These are phyloP conservation scores for Mycena sanguinolenta DNA, from an alignment of 768 basidiomycete species.

Conservation along the genomic window DNA sequence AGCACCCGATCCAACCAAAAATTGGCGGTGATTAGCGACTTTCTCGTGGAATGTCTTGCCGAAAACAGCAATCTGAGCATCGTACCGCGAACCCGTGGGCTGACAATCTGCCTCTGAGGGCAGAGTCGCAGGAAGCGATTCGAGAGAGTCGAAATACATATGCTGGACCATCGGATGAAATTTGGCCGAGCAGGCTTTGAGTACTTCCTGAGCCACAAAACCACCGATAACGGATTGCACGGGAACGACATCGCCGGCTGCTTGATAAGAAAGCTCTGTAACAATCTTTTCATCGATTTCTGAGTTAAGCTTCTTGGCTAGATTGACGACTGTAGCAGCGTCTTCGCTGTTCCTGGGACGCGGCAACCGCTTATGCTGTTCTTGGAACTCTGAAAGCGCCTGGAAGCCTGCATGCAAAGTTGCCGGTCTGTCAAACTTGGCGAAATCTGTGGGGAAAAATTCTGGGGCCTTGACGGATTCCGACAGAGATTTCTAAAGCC, in stretches of 20 bases:
- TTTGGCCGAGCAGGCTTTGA: conserved; percentile 97
- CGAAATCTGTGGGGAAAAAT: conserved; percentile 94
- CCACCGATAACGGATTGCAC: conserved; percentile 95
- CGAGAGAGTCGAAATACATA: conserved; percentile 97
- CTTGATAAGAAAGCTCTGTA: conserved; percentile 91
- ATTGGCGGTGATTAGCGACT: conserved; percentile 90
- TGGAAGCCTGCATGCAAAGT: conserved; percentile 96
- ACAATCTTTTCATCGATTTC: conserved; percentile 87
- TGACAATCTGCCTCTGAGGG: conserved; percentile 89
- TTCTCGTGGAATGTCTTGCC: conserved; percentile 94
- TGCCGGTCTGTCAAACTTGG: conserved; percentile 95
- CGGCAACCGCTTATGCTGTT: conserved; percentile 77
- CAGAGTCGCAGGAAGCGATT: conserved; percentile 83
- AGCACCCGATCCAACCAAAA: conserved; percentile 98
- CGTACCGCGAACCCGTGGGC: conserved; percentile 88
- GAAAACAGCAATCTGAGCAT: conserved; percentile 96
- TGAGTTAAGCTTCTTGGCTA: conserved; percentile 83
- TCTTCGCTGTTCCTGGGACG: conserved; percentile 87
- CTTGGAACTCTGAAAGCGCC: conserved; percentile 85
- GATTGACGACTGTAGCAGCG: conserved; percentile 74
- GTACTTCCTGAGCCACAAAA: conserved; percentile 97
- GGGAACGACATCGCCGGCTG: conserved; percentile 92
- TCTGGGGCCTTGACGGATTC: conserved; percentile 89
- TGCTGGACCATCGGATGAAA: conserved; percentile 97
- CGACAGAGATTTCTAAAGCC: conserved; percentile 88